These are phyloP conservation scores for Dalbergia oliveri DNA, from an alignment of 306 rosid species.

Conservation along the genomic window DNA sequence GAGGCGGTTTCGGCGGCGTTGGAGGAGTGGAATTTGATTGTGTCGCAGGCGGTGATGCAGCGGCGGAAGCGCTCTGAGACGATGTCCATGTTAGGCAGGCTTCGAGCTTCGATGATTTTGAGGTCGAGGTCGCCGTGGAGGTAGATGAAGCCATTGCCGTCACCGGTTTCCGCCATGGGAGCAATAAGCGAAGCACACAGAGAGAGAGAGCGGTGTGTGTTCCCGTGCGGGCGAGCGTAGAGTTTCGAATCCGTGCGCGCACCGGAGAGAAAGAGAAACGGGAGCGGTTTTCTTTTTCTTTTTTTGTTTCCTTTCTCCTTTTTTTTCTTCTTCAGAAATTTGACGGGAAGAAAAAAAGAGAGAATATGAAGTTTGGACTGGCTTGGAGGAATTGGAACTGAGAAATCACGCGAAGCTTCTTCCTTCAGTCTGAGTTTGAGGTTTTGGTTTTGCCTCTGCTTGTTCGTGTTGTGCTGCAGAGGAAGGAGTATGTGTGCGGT, in stretches of 20 bases:
- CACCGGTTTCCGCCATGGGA: constrained; percentile 60
- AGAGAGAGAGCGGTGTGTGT: not conserved
- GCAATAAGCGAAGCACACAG: not conserved
- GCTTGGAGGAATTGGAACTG: not conserved
- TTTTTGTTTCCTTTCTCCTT: not conserved
- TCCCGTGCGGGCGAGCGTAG: constrained; percentile 29
- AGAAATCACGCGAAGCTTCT: not conserved
- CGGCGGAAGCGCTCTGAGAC: constrained; percentile 78
- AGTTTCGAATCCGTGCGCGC: not conserved
- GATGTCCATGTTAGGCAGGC: constrained; percentile 87
- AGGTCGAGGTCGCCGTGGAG: constrained; percentile 95
- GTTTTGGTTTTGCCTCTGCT: not conserved
- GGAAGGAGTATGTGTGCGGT: no score
- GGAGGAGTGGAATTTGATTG: constrained; percentile 51
- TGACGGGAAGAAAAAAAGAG: not conserved
- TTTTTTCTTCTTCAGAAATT: not conserved
- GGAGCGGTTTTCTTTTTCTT: constrained; percentile 2
- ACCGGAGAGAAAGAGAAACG: not conserved
- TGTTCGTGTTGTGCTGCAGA: not conserved
- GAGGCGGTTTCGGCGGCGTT: constrained; percentile 13
- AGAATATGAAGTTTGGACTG: not conserved
- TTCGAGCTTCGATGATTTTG: constrained; percentile 63
- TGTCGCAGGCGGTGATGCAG: constrained; percentile 82
- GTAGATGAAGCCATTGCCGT: constrained; percentile 37
- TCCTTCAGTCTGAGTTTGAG: not conserved